Base-by-base conservation (phyloP, 2,329 filamentous ascomycete genomes). In the Cladophialophora exuberans region DNA sequence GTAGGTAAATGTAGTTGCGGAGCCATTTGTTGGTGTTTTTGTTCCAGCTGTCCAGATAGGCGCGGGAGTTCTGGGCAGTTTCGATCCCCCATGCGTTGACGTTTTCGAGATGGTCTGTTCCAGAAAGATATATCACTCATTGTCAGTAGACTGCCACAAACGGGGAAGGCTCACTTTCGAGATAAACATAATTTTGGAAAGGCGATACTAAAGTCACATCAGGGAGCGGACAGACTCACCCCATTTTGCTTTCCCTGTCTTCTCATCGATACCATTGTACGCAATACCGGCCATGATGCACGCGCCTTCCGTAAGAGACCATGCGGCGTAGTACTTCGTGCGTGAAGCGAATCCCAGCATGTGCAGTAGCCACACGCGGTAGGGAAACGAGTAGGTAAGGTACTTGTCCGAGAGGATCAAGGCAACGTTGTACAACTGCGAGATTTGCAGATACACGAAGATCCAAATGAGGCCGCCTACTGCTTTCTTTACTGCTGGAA, bases 11-110 rank as follows among this genome's bases (percentile, higher is more conserved):
- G 69, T 97, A 99, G 72, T 97, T 96, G 42, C 92, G 84, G 58
- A 99, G 77, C 94, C 94, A 99, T 66, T 90, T 85, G 71, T 97
- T 99, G 10, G 94, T 99, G 73, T 97, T 97, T 77, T 97, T 96
- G 72, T 99, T 99, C 94, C 94, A 99, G 66, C 85, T 88, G 44
- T 87, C 93, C 2, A 99, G 81, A 66, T 94, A 97, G 1, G 84
- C 91, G 50, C 93, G 86, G n/a, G 89, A 89, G 70, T 97, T 99
- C 73, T 97, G 92, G 1, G 93, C 94, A 0, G 84, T 80, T 74
- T 99, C 94, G 23, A 99, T 89, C 2, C 83, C 84, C 80, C 85
- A 87, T 0, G 94, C 88, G 62, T 89, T 85, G 63, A 99, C 90
- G 68, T 99, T 99, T 64, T 90, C 87, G 15, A 97, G 77, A 23